Base-by-base conservation (phyloP, 306 rosid genomes). In the Prunus mira region DNA sequence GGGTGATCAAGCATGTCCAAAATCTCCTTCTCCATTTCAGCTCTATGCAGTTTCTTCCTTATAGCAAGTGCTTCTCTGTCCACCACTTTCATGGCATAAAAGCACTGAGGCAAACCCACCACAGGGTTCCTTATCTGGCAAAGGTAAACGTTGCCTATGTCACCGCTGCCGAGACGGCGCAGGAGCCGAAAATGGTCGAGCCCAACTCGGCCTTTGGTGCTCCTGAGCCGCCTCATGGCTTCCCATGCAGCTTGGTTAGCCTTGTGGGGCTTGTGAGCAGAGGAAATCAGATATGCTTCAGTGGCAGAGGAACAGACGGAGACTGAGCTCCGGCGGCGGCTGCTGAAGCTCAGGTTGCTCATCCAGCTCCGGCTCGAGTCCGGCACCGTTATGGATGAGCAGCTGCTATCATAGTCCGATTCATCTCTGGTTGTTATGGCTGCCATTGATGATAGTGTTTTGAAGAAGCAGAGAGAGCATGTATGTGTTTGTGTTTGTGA, bases 21-120 rank as follows among this genome's bases (percentile, higher is more conserved):
- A 72, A 95, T 95, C 84, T 90, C 92, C 79, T 86, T 95, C 86
- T 95, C 99, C 99, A 87, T 92, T 9, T 90, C 97, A 2, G 99
- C 99, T 65, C 99, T 80, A 72, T 90, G 90, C 1, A 87, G 75
- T 65, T 95, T 95, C 46, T 95, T 95, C 80, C 99, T 87, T 45
- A 95, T 83, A 0, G 96, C 88, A 27, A 95, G 86, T 2, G 99
- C 99, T 75, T 95, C 97, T 77, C 93, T 83, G 69, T 95, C 99
- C 41, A 95, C 97, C 79, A 95, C 99, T 84, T 95, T 95, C 99
- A 95, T 92, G 22, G 99, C 99, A 32, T 92, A 92, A 3, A 82
- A 87, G 74, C 96, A 88, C 87, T 88, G 95, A 0, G 94, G 84
- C 66, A 85, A 24, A 50, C 93, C 97, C 62, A 76, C 91, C 43